Conservation (phyloP, 2,329 filamentous ascomycete genomes). For the Fusarium humuli region DNA sequence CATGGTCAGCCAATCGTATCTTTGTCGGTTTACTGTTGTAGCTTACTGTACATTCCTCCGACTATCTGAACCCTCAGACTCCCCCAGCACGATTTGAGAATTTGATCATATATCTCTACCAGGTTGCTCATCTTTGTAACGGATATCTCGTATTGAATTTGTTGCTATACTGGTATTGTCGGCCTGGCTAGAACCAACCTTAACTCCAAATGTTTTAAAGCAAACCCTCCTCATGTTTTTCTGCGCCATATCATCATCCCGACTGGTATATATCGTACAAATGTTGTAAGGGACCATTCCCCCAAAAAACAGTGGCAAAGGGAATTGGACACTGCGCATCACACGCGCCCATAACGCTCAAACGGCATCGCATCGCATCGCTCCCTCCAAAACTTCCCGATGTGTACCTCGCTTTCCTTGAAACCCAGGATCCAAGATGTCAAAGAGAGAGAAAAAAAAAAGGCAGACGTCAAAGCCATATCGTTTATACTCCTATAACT, state of each 20-base stretch:
- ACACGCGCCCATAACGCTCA: conserved; percentile 5
- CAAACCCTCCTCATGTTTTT: conserved; percentile 35
- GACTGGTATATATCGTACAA: conserved; percentile 43
- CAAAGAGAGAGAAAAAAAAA: conserved; percentile 13
- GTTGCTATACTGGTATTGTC: conserved; percentile 12
- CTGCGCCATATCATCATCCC: conserved; percentile 34
- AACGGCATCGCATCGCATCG: background rate
- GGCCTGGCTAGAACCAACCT: conserved; percentile 19
- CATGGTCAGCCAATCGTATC: background rate
- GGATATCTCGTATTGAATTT: conserved; percentile 9
- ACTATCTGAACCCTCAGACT: background rate
- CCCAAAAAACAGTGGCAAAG: conserved; percentile 19
- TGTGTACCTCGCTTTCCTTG: conserved; percentile 5
- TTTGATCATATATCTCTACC: background rate
- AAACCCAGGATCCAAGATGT: conserved; percentile 18
- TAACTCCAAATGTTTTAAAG: conserved; percentile 25
- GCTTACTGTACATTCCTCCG: background rate
- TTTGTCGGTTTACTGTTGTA: background rate
- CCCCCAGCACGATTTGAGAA: background rate
- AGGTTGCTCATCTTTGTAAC: background rate
- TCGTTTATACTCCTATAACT: conserved; percentile 45
- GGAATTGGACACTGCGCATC: conserved; percentile 9
- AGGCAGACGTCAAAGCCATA: conserved; percentile 30
- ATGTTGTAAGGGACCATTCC: conserved; percentile 9
- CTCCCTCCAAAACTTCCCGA: conserved; percentile 7